Conservation (phyloP, 208 protist genomes). For the Spongospora subterranea region DNA sequence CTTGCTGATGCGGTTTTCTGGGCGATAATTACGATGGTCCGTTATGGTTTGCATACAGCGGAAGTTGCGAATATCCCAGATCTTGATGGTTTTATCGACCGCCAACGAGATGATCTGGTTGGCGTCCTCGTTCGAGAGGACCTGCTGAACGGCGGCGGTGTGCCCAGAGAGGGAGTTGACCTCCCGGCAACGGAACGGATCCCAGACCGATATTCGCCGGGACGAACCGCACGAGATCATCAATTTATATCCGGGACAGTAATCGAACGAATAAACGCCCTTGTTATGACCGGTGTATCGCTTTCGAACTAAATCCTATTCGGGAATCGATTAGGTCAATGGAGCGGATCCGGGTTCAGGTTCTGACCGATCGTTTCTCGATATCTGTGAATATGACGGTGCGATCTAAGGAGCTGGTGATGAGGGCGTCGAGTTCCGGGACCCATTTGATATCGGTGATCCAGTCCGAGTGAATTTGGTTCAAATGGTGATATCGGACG, state of each 20-base stretch:
- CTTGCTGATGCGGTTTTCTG: constrained; percentile 53
- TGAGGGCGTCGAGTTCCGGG: constrained; percentile 54
- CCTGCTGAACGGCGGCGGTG: constrained; percentile 57
- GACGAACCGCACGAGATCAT: constrained; percentile 57
- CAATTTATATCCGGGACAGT: constrained; percentile 43
- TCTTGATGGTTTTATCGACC: constrained; percentile 60
- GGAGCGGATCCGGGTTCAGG: too few species aligned
- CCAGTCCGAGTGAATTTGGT: constrained; percentile 54
- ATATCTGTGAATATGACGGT: constrained; percentile 52
- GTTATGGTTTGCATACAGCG: constrained; percentile 62
- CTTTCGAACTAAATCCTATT: neutral
- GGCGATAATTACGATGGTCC: constrained; percentile 53
- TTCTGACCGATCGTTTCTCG: constrained; percentile 16
- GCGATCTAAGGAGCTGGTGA: constrained; percentile 59
- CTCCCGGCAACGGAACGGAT: constrained; percentile 43
- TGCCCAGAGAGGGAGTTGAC: constrained; percentile 55
- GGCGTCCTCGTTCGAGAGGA: constrained; percentile 54
- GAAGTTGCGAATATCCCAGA: constrained; percentile 59
- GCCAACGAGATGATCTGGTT: constrained; percentile 60
- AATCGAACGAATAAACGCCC: constrained; percentile 61
- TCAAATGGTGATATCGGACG: neutral
- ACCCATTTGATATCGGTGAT: constrained; percentile 56
- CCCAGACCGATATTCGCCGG: constrained; percentile 49
- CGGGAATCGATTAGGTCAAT: too few species aligned
- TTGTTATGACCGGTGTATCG: constrained; percentile 3